Evolutionary conservation across 2,329 filamentous ascomycete species (phyloP), one percentile per base, ranked within the genome.

Genomic region (Zymoseptoria pseudotritici): DNA sequence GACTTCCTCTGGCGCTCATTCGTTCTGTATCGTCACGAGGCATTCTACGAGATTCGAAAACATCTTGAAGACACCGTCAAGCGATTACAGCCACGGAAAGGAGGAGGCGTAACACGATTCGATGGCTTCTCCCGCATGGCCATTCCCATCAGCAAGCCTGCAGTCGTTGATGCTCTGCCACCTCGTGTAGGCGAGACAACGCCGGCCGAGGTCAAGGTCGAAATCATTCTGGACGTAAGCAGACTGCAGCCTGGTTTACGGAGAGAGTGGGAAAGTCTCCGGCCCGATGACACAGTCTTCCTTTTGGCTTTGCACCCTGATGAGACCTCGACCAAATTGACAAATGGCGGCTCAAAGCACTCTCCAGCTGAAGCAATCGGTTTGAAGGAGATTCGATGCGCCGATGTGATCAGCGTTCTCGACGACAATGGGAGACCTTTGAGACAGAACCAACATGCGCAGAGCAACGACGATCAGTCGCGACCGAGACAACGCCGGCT

Each of bases 1-100:
- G 94, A 99, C 74, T 99, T 99, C 68, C 77, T 99, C n/a, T 99
- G 92, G 91, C 85, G 95, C 63, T 91, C 93, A 0, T 87, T 97
- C 69, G 82, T 95, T 13, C 79, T 99, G 8, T 94, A 96, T 72
- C 86, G 93, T 50, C 89, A 87, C 60, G 94, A 99, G 74, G 84
- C 93, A 0, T 97, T 97, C 72, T 97, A 95, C 73, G 90, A 91
- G 61, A 93, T 99, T 61, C 86, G 91, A 53, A 93, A 91, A 70
- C 91, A 99, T 71, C 86, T 99, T 59, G 91, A 96, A 71, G 84
- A 90, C 54, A 86, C 88, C 6, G 72, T 97, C 55, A 89, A 89
- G 70, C 86, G 91, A 53, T 77, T 99, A 61, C 85, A 88, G 65
- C 92, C 93, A 1, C 84, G 86, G 65, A 71, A 58, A 21, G 65